phyloP scores from a whole-genome alignment of 495 filamentous ascomycete species.

The Patellaria atrata region DNA sequence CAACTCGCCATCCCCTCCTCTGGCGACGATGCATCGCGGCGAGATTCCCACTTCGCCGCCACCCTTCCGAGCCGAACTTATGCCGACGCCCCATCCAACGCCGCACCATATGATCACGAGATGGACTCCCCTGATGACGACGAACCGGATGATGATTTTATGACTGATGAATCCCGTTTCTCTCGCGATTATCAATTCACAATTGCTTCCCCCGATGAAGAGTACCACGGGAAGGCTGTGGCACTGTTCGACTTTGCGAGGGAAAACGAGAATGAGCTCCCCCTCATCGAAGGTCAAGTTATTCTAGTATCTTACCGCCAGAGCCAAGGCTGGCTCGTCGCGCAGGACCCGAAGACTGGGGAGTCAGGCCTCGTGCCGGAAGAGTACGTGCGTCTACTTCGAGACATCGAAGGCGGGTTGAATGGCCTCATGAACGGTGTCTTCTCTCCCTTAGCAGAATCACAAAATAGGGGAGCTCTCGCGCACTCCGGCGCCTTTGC shows the following conservation, averaged over 20 bases:
- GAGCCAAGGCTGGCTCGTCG: slow-evolving; percentile 93
- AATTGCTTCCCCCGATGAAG: slow-evolving; percentile 88
- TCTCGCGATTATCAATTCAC: slow-evolving; percentile 88
- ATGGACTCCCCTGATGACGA: slow-evolving; percentile 36
- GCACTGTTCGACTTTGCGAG: slow-evolving; percentile 88
- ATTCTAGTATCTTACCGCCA: slow-evolving; percentile 94
- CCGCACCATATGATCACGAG: slow-evolving; percentile 16
- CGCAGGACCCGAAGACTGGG: slow-evolving; percentile 85
- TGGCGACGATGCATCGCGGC: slow-evolving; percentile 25
- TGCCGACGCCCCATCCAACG: slow-evolving; percentile 31
- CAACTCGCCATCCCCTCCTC: slow-evolving; percentile 37
- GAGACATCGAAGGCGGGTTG: slow-evolving; percentile 69
- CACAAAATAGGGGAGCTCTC: neutral
- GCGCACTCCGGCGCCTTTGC: neutral
- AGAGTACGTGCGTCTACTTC: slow-evolving; percentile 85
- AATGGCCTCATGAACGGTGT: slow-evolving; percentile 17
- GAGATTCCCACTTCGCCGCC: slow-evolving; percentile 34
- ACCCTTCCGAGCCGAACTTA: slow-evolving; percentile 41
- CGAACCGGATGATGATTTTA: slow-evolving; percentile 41
- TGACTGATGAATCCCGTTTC: slow-evolving; percentile 51
- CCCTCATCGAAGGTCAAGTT: slow-evolving; percentile 83
- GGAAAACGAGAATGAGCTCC: slow-evolving; percentile 94
- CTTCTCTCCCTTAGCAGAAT: neutral
- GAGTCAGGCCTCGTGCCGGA: slow-evolving; percentile 86
- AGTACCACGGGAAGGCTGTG: slow-evolving; percentile 94